phyloP scores from a whole-genome alignment of 768 basidiomycete species.

The Mycena amicta region DNA sequence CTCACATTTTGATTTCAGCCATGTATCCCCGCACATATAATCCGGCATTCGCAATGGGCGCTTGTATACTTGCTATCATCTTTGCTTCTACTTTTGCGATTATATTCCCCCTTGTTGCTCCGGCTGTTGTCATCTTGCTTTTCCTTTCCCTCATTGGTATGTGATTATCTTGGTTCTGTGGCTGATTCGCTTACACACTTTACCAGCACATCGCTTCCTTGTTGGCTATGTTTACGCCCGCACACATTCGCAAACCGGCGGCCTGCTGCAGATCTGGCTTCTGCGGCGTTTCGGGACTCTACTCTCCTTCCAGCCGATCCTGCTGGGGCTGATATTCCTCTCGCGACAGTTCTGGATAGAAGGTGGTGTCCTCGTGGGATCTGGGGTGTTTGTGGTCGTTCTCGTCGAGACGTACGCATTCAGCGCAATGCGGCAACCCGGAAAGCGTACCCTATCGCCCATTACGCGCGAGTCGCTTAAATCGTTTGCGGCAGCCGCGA shows the following conservation, averaged over 20 bases:
- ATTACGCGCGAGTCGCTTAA: constrained; percentile 61
- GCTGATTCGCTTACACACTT: background rate
- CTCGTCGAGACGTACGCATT: constrained; percentile 64
- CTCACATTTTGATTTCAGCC: constrained; percentile 41
- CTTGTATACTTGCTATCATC: constrained; percentile 67
- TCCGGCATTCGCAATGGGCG: constrained; percentile 65
- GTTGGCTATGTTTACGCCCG: constrained; percentile 78
- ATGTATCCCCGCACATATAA: constrained; percentile 74
- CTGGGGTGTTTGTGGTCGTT: constrained; percentile 54
- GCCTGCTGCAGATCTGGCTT: constrained; percentile 74
- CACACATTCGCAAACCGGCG: constrained; percentile 75
- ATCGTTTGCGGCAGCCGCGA: constrained; percentile 51
- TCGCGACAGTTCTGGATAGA: constrained; percentile 71
- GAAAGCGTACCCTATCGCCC: constrained; percentile 50
- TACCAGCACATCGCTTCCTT: constrained; percentile 75
- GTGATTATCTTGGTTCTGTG: constrained; percentile 26
- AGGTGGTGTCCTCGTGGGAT: constrained; percentile 62
- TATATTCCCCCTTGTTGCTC: constrained; percentile 76
- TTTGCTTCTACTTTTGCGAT: constrained; percentile 75
- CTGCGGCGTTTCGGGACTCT: constrained; percentile 73
- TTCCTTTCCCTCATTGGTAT: constrained; percentile 67
- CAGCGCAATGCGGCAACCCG: constrained; percentile 52
- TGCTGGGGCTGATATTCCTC: constrained; percentile 74
- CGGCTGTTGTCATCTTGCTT: constrained; percentile 67
- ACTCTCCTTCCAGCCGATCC: constrained; percentile 70